Conservation (phyloP, 768 basidiomycete genomes). For the Butyriboletus loyo region DNA sequence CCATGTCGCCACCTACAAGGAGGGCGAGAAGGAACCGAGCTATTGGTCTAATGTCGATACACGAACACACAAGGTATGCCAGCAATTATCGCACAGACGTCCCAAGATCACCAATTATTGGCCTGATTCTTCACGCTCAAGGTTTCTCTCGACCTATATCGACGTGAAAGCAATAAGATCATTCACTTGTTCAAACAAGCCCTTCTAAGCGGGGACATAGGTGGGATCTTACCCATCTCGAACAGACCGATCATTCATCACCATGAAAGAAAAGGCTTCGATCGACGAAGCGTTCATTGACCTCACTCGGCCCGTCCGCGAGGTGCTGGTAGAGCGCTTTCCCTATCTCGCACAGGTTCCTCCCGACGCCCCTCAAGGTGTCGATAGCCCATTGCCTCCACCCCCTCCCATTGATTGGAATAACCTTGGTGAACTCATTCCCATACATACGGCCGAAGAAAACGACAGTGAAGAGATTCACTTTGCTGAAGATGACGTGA, state of each 20-base stretch:
- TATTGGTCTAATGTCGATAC: slow-evolving; percentile 92
- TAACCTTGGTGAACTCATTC: slow-evolving; percentile 58
- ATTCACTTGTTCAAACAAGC: slow-evolving; percentile 77
- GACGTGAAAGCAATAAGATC: slow-evolving; percentile 88
- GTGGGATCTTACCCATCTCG: slow-evolving; percentile 37
- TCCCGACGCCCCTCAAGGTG: slow-evolving; percentile 58
- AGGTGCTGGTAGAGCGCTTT: slow-evolving; percentile 67
- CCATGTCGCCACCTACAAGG: slow-evolving; percentile 93
- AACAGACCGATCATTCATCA: not conserved
- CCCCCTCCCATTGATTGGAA: slow-evolving; percentile 67
- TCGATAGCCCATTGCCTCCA: slow-evolving; percentile 75
- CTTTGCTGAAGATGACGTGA: slow-evolving; percentile 29
- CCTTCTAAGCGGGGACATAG: slow-evolving; percentile 77
- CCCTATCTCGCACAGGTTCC: slow-evolving; percentile 76
- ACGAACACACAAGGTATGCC: slow-evolving; percentile 81
- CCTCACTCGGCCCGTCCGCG: slow-evolving; percentile 77
- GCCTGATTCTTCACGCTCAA: slow-evolving; percentile 25
- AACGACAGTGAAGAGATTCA: slow-evolving; percentile 15
- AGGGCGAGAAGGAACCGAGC: slow-evolving; percentile 81
- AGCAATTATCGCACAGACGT: not conserved
- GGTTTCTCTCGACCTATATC: slow-evolving; percentile 92
- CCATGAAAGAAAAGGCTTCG: slow-evolving; percentile 81
- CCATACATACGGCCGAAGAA: slow-evolving; percentile 39
- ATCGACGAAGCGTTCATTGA: slow-evolving; percentile 98
- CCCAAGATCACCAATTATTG: not conserved